Conservation (phyloP, 768 basidiomycete species). For the Hygrophorus russula region DNA sequence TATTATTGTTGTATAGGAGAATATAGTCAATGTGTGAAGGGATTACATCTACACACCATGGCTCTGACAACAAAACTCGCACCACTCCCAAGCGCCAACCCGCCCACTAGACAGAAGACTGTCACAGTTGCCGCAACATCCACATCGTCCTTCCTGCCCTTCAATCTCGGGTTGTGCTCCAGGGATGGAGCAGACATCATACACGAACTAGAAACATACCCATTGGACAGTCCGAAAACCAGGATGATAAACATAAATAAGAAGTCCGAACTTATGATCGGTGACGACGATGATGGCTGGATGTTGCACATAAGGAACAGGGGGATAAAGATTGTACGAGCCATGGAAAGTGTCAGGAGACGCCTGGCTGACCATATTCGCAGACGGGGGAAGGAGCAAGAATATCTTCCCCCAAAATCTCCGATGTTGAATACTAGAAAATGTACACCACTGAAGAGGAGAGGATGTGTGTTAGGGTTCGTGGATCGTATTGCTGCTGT, state of each 20-base stretch:
- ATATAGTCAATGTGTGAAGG: slow-evolving; percentile 31
- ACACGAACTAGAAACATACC: slow-evolving; percentile 65
- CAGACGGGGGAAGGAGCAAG: slow-evolving; percentile 54
- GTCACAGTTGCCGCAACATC: slow-evolving; percentile 78
- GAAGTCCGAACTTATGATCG: slow-evolving; percentile 66
- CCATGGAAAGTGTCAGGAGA: slow-evolving; percentile 50
- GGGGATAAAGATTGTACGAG: slow-evolving; percentile 76
- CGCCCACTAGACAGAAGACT: slow-evolving; percentile 68
- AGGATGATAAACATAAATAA: slow-evolving; percentile 67
- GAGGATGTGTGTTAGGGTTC: slow-evolving; percentile 55
- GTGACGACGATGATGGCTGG: slow-evolving; percentile 28
- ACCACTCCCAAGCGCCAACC: slow-evolving; percentile 65
- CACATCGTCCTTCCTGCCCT: slow-evolving; percentile 63
- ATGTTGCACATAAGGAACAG: slow-evolving; percentile 86
- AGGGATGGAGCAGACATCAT: slow-evolving; percentile 80
- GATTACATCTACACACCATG: slow-evolving; percentile 61
- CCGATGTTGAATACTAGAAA: slow-evolving; percentile 69
- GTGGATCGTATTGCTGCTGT: slow-evolving; percentile 67
- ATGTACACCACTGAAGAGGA: slow-evolving; percentile 73
- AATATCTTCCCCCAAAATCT: slow-evolving; percentile 59
- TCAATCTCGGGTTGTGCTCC: slow-evolving; percentile 64
- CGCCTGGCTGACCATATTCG: slow-evolving; percentile 58
- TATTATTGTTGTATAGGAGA: slow-evolving; percentile 3
- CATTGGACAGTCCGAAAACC: slow-evolving; percentile 69
- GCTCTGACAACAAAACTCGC: slow-evolving; percentile 72